phyloP scores from a whole-genome alignment of 139 green algal genomes.

The Raphidocelis subcapitata region DNA sequence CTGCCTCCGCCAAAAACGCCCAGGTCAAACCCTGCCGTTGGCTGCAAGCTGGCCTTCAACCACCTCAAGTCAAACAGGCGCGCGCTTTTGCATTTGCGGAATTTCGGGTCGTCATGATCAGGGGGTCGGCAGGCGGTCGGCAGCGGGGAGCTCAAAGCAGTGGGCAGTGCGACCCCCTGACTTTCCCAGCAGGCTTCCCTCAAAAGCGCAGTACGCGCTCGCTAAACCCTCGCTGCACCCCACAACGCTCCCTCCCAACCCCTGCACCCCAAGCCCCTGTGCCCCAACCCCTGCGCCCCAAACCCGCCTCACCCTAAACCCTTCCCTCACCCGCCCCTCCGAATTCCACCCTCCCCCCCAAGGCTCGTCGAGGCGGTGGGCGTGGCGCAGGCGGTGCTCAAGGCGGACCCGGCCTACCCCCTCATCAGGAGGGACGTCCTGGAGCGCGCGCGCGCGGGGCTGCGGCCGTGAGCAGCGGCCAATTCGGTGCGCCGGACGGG shows the following conservation, averaged over 20 bases:
- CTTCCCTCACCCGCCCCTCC: not conserved
- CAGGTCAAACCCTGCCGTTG: conserved; percentile 26
- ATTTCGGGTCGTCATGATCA: too few species aligned
- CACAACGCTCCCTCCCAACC: too few species aligned
- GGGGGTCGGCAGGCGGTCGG: too few species aligned
- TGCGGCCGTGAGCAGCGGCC: conserved; percentile 60
- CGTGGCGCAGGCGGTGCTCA: conserved; percentile 50
- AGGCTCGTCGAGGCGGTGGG: conserved; percentile 16
- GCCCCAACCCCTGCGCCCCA: not conserved
- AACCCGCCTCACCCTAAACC: not conserved
- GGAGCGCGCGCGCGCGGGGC: conserved; percentile 57
- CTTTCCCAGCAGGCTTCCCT: too few species aligned
- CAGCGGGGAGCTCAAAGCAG: too few species aligned
- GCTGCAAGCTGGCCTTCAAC: conserved; percentile 84
- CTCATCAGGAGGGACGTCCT: conserved; percentile 75
- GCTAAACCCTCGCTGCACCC: too few species aligned
- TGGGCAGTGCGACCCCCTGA: too few species aligned
- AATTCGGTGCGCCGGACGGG: too few species aligned
- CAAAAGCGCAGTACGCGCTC: too few species aligned
- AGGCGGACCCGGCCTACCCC: conserved; percentile 66
- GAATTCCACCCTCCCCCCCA: too few species aligned
- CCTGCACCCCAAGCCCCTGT: conserved; percentile 47
- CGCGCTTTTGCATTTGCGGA: too few species aligned
- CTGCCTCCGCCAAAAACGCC: too few species aligned
- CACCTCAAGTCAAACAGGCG: conserved; percentile 78